Conservation (phyloP, 257 asterid species). For the Solanum gracilifrons region DNA sequence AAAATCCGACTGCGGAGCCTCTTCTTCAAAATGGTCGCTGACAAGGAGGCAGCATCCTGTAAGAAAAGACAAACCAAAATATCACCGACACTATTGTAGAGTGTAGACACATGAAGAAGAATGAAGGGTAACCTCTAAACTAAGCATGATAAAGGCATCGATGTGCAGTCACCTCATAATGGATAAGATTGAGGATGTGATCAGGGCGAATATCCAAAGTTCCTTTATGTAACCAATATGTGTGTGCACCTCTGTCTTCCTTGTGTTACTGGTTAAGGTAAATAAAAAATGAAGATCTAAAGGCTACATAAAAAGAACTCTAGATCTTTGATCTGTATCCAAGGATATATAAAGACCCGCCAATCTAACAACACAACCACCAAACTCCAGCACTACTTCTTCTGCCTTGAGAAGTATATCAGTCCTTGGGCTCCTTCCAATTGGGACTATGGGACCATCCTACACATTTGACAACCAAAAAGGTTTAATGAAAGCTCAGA, state of each 20-base stretch:
- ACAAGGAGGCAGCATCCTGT: constrained; percentile 89
- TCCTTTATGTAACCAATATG: constrained; percentile 81
- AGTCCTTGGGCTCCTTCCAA: constrained; percentile 85
- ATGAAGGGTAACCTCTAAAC: background rate
- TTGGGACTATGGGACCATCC: constrained; percentile 81
- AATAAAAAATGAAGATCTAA: background rate
- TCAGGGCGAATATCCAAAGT: constrained; percentile 63
- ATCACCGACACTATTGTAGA: background rate
- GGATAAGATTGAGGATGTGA: constrained; percentile 87
- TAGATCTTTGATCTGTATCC: background rate
- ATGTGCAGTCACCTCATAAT: constrained; percentile 65
- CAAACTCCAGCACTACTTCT: constrained; percentile 64
- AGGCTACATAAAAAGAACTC: background rate
- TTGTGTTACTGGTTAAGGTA: constrained; percentile 61
- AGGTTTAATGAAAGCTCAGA: constrained; percentile 1
- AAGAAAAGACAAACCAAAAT: background rate
- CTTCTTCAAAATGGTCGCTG: constrained; percentile 60
- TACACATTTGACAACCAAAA: constrained; percentile 9
- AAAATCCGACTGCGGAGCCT: constrained; percentile 46
- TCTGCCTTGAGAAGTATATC: constrained; percentile 79
- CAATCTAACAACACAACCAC: constrained; percentile 85
- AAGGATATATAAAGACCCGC: constrained; percentile 99
- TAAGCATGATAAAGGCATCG: background rate
- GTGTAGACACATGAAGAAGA: background rate
- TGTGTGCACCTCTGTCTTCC: constrained; percentile 86